These are phyloP conservation scores for Amanita pseudoporphyria DNA, from an alignment of 768 basidiomycete species.

Conservation along the genomic window DNA sequence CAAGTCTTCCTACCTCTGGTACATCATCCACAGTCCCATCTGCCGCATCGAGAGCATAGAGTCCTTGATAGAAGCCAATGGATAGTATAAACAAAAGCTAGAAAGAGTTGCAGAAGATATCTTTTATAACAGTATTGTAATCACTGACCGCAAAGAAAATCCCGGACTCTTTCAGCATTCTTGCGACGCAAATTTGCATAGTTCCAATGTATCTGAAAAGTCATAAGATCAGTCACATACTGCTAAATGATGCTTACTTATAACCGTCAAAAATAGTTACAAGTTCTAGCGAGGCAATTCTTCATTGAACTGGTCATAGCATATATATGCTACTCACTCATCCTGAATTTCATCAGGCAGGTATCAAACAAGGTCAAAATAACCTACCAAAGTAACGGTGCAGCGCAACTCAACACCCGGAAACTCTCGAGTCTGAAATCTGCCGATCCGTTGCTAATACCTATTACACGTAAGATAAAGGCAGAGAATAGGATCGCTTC, in stretches of 20 bases:
- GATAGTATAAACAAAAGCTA: constrained; percentile 77
- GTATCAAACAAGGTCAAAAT: not conserved
- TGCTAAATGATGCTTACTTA: constrained; percentile 37
- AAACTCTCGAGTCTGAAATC: constrained; percentile 60
- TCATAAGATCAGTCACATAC: not conserved
- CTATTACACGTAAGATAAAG: constrained; percentile 61
- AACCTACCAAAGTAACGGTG: constrained; percentile 79
- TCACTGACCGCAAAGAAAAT: constrained; percentile 81
- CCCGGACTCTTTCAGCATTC: constrained; percentile 90
- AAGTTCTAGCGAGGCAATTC: constrained; percentile 38
- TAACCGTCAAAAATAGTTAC: constrained; percentile 76
- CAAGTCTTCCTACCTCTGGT: constrained; percentile 27
- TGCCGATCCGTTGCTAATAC: constrained; percentile 32
- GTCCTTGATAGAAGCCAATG: constrained; percentile 76
- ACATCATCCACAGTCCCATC: constrained; percentile 63
- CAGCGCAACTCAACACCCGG: constrained; percentile 80
- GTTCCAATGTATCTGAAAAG: constrained; percentile 68
- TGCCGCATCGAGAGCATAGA: constrained; percentile 87
- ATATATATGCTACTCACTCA: constrained; percentile 47
- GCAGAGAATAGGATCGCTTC: constrained; percentile 65
- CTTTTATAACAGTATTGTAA: not conserved
- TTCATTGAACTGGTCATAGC: not conserved
- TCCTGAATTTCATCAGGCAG: constrained; percentile 35
- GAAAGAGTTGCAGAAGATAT: constrained; percentile 3
- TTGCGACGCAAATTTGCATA: constrained; percentile 87